Evolutionary conservation across 352 stramenopile species (phyloP), one percentile per base, ranked within the genome.

Genomic region (Pythium utonaiense): DNA sequence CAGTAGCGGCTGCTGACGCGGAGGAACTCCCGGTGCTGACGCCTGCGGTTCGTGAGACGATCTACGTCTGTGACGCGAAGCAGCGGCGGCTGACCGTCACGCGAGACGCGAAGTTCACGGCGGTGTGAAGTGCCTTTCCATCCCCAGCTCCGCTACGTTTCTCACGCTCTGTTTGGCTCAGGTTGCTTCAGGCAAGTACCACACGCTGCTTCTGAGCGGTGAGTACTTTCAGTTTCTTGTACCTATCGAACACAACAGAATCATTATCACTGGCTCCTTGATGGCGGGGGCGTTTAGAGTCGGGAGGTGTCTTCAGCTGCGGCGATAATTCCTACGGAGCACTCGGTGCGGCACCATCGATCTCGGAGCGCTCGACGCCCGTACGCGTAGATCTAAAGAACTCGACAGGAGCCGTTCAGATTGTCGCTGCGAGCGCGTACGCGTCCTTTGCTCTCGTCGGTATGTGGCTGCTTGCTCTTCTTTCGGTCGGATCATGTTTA

Each of bases 191-290:
- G 80, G 83, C 14, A 88, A 88, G 52, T 88, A 90, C 40, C 83
- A 93, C 54, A 89, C 80, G 3, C 59, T 93, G 12, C 72, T 93
- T 53, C 69, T 91, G 12, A 88, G 75, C 40, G 80, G 80, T 90
- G 62, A 0, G 49, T 21, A 17, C 9, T n/a, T 9, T 44, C 36
- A 9, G 5, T 33, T 33, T 33, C n/a, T n/a, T n/a, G n/a, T n/a
- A n/a, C n/a, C n/a, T n/a, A n/a, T n/a, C n/a, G n/a, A n/a, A n/a
- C n/a, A n/a, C n/a, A n/a, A n/a, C n/a, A n/a, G n/a, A n/a, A n/a
- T n/a, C n/a, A n/a, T n/a, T n/a, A n/a, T n/a, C n/a, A n/a, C n/a
- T n/a, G 5, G 28, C 42, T 52, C 25, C 14, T 5, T 34, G 30
- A 21, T 33, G 24, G 13, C 31, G 6, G 24, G 36, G 21, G n/a